phyloP scores from a whole-genome alignment of 2,329 filamentous ascomycete species.

The Trichoderma guizhouense region DNA sequence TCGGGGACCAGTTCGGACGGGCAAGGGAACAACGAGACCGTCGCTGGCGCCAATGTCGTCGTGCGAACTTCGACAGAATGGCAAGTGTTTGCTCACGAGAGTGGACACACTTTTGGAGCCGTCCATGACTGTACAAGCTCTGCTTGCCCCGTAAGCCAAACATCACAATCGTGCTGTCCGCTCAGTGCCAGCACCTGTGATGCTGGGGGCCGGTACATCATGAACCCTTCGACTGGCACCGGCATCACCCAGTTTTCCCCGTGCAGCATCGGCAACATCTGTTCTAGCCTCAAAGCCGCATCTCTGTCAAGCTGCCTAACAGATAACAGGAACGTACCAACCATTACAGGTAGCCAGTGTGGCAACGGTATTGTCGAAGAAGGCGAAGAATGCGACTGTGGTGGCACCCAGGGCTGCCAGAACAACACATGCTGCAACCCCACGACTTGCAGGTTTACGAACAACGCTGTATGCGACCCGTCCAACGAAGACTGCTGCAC shows the following conservation, averaged over 20 bases:
- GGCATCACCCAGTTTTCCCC: slow-evolving; percentile 78
- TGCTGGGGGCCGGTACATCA: slow-evolving; percentile 78
- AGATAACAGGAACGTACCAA: slow-evolving; percentile 80
- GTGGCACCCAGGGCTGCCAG: slow-evolving; percentile 68
- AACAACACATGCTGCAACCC: slow-evolving; percentile 80
- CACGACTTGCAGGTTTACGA: slow-evolving; percentile 79
- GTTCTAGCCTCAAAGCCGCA: slow-evolving; percentile 75
- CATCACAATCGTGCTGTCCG: slow-evolving; percentile 70
- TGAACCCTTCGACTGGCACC: slow-evolving; percentile 84
- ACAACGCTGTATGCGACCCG: slow-evolving; percentile 72
- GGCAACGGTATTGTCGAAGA: slow-evolving; percentile 95
- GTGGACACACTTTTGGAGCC: slow-evolving; percentile 90
- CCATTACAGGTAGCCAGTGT: slow-evolving; percentile 79
- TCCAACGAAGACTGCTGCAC: slow-evolving; percentile 81
- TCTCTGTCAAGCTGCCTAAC: slow-evolving; percentile 75
- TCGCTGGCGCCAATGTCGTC: slow-evolving; percentile 86
- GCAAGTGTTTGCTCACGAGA: slow-evolving; percentile 95
- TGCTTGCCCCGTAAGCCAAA: slow-evolving; percentile 63
- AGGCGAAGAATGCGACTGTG: slow-evolving; percentile 95
- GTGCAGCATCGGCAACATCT: slow-evolving; percentile 91
- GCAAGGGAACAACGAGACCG: slow-evolving; percentile 61
- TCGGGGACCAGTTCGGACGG: slow-evolving; percentile 51
- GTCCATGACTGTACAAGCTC: slow-evolving; percentile 81
- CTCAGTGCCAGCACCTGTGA: slow-evolving; percentile 65
- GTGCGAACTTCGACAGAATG: slow-evolving; percentile 80